phyloP scores from a whole-genome alignment of 2,329 filamentous ascomycete species.

The Pleurostoma richardsiae region DNA sequence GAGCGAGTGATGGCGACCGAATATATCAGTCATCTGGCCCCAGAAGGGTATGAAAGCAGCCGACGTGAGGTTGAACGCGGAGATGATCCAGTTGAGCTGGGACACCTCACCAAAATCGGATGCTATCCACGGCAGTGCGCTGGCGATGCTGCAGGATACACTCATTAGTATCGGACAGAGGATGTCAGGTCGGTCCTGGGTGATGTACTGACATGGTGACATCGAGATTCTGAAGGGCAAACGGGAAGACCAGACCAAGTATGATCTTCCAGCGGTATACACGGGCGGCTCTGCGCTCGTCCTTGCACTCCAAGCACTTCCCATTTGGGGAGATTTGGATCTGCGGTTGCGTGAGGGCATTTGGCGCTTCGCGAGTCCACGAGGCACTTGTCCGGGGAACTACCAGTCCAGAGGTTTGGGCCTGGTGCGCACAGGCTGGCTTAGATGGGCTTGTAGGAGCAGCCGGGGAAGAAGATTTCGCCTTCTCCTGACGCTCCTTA shows the following conservation, averaged over 20 bases:
- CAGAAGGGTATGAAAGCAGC: slow-evolving; percentile 64
- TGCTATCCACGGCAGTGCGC: slow-evolving; percentile 59
- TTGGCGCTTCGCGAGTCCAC: too few relatives aligned
- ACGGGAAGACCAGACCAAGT: slow-evolving; percentile 53
- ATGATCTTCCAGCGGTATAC: slow-evolving; percentile 55
- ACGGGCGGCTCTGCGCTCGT: slow-evolving; percentile 1
- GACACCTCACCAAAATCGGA: slow-evolving; percentile 57
- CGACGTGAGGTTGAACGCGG: slow-evolving; percentile 62
- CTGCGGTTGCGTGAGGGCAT: neutral
- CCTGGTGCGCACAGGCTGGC: too few relatives aligned
- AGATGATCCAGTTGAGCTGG: slow-evolving; percentile 67
- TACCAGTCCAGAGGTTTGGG: too few relatives aligned
- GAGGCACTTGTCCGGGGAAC: too few relatives aligned
- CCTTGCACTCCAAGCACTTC: neutral
- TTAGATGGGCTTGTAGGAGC: too few relatives aligned
- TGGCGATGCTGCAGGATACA: slow-evolving; percentile 32
- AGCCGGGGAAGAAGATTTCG: too few relatives aligned
- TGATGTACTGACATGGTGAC: slow-evolving; percentile 43
- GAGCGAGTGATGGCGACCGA: slow-evolving; percentile 54
- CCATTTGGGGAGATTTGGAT: neutral
- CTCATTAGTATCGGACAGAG: neutral
- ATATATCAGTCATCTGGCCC: slow-evolving; percentile 60
- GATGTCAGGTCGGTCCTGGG: neutral
- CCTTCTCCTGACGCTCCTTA: too few relatives aligned
- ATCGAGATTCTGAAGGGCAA: slow-evolving; percentile 57